Evolutionary conservation across 2,329 filamentous ascomycete genomes (phyloP), one percentile per base, ranked within the genome.

Genomic region (Microsporum ferrugineum): DNA sequence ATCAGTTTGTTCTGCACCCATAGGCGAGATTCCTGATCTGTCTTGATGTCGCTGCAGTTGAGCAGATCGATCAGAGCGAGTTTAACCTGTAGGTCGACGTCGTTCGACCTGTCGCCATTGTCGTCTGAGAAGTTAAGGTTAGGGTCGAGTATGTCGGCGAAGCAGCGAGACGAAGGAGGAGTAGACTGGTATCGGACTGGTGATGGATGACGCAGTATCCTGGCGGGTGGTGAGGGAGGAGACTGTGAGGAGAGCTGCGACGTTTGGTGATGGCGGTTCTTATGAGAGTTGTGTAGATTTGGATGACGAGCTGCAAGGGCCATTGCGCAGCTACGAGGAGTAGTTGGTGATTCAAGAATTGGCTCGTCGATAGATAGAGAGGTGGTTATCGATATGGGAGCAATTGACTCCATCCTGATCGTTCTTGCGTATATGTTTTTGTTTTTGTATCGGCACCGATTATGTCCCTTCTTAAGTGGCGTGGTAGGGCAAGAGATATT

Each of bases 1-100:
- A 66, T 65, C 57, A 66, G 60, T 34, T 59, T 61, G 41, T 66
- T 66, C 60, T 66, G 65, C 53, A 66, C 62, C 65, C 65, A 66
- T 60, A 63, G 29, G 33, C 65, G 65, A 23, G 61, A 57, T n/a
- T 66, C 62, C 10, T 62, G 65, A 29, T 66, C 63, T 1, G 56
- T 47, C 41, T 66, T 66, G 47, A 65, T 63, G 23, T 62, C 41
- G 1, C 59, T 58, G 45, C 61, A 66, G 43, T 66, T 66, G 36
- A 66, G 60, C 29, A 66, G 57, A 31, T 65, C 63, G 12, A 61
- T 66, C 43, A 66, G 34, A 4, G 63, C 65, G 1, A 66, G 61
- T 45, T 66, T 66, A 33, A 66, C 61, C 56, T 65, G 65, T 29
- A 64, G 63, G 33, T 66, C 65, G 27, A 57, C 53, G 31, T 65